Evolutionary conservation across 129 eudicot genomes (phyloP).

Genomic region (Centrapalus pauciflorus): DNA sequence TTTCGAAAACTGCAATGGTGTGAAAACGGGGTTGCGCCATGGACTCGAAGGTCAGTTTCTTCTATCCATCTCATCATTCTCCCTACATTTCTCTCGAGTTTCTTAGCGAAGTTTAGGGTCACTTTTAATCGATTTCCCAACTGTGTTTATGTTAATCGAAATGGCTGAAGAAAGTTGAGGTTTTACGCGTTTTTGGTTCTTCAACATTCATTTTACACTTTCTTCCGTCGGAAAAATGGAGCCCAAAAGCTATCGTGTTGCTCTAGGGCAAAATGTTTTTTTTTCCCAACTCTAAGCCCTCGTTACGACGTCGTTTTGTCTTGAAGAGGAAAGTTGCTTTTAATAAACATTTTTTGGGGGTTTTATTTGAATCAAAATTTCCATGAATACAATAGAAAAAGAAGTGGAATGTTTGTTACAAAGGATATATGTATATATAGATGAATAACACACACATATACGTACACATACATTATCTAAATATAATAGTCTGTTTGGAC

Average conservation of each 20-base stretch:
- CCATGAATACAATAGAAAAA: neutral
- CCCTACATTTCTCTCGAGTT: neutral
- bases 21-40: conserved; percentile 15
- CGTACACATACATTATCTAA: too few species aligned
- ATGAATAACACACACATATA: too few species aligned
- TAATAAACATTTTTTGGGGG: neutral
- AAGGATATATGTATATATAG: neutral
- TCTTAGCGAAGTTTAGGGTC: neutral
- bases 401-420: neutral
- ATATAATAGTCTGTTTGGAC: neutral
- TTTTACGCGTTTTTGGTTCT: neutral
- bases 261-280: neutral
- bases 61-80: neutral
- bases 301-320: neutral
- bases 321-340: neutral
- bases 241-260: conserved; percentile 1
- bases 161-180: neutral
- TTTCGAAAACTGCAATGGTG: conserved; percentile 19
- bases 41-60: conserved; percentile 23
- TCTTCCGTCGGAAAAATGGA: neutral
- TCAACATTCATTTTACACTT: neutral
- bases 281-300: neutral
- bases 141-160: neutral
- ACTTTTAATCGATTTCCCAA: neutral
- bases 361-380: conserved; percentile 1